These are phyloP conservation scores for Oryza longistaminata DNA, from an alignment of 176 grass and related monocot species.

Conservation along the genomic window DNA sequence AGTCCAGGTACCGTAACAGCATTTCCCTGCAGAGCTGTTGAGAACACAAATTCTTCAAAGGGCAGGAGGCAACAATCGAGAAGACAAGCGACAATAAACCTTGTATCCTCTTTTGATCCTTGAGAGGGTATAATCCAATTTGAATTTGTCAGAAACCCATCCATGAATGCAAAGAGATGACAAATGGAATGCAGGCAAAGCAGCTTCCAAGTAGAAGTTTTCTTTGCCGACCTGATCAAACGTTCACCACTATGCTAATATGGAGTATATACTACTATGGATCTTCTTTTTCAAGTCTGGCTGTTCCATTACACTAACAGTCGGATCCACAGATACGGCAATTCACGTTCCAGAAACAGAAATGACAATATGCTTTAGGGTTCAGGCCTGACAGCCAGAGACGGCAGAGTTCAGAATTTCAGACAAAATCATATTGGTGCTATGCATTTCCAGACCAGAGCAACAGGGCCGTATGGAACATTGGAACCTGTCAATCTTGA, in stretches of 20 bases:
- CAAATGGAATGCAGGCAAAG: conserved; percentile 2
- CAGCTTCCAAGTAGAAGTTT: conserved; percentile 21
- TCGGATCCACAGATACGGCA: not conserved
- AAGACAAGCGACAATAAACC: conserved; percentile 25
- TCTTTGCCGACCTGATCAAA: conserved; percentile 22
- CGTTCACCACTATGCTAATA: conserved; percentile 24
- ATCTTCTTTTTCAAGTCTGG: conserved; percentile 10
- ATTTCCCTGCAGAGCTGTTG: conserved; percentile 12
- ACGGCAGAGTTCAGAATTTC: conserved; percentile 15
- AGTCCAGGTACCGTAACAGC: not conserved
- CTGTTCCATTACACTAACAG: conserved; percentile 1
- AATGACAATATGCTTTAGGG: conserved; percentile 8
- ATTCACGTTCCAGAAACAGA: not conserved
- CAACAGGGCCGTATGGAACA: not conserved
- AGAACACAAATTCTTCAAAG: not conserved
- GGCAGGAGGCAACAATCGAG: conserved; percentile 29
- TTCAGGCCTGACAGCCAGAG: not conserved
- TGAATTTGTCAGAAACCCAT: not conserved
- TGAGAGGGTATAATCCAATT: not conserved
- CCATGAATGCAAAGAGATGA: not conserved
- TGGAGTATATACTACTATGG: not conserved
- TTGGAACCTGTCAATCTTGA: not conserved
- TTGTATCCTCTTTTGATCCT: not conserved
- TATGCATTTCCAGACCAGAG: not conserved
- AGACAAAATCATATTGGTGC: not conserved